These are phyloP conservation scores for Phytophthora litchii DNA, from an alignment of 352 stramenopile genomes.

Conservation along the genomic window DNA sequence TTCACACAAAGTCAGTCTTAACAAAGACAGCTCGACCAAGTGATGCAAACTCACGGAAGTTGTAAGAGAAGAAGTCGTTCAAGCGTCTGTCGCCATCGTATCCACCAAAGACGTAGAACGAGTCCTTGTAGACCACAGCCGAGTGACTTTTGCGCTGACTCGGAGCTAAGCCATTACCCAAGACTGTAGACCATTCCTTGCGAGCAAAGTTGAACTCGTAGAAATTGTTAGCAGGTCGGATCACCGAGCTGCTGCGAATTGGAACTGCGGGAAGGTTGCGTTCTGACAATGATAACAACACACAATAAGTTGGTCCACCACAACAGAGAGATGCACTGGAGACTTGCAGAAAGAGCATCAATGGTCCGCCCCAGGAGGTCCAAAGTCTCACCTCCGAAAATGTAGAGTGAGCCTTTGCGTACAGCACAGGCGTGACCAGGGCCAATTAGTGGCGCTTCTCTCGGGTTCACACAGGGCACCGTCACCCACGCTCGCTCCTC, in stretches of 20 bases:
- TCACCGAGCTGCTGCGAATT: slow-evolving; percentile 23
- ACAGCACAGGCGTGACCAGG: slow-evolving; percentile 92
- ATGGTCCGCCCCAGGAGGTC: slow-evolving; percentile 13
- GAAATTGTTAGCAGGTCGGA: slow-evolving; percentile 89
- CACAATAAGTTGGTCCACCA: slow-evolving; percentile 6
- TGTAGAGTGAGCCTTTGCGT: slow-evolving; percentile 93
- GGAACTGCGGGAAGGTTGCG: slow-evolving; percentile 21
- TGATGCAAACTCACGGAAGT: slow-evolving; percentile 73
- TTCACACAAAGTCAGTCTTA: slow-evolving; percentile 1
- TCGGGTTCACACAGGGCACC: slow-evolving; percentile 75
- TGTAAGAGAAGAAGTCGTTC: slow-evolving; percentile 96
- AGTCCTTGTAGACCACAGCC: slow-evolving; percentile 90
- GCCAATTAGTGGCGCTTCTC: slow-evolving; percentile 84
- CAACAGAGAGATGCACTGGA: slow-evolving; percentile 10
- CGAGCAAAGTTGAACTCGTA: slow-evolving; percentile 91
- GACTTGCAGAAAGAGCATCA: slow-evolving; percentile 12
- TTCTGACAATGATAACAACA: slow-evolving; percentile 17
- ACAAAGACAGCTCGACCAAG: slow-evolving; percentile 1
- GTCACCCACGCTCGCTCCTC: slow-evolving; percentile 64
- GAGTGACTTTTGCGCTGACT: slow-evolving; percentile 93
- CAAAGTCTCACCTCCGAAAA: slow-evolving; percentile 76
- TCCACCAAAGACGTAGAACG: slow-evolving; percentile 94
- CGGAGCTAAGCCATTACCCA: slow-evolving; percentile 64
- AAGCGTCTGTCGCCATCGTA: slow-evolving; percentile 93
- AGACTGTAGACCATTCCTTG: slow-evolving; percentile 71